Base-by-base conservation (phyloP, 352 stramenopile species). In the Phytophthora meadii region DNA sequence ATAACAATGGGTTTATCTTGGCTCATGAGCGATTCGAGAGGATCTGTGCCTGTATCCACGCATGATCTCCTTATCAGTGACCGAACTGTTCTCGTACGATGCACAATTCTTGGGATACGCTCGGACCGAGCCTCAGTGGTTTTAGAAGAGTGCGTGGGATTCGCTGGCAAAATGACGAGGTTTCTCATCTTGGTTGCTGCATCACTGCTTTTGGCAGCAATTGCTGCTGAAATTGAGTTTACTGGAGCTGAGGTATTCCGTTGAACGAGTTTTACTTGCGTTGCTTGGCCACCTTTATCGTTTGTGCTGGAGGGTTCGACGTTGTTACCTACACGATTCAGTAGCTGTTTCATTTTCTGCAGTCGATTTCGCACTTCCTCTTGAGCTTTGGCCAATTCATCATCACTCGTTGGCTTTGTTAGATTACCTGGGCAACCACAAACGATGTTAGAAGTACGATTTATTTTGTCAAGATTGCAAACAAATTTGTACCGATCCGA, bases 311-410 rank as follows among this genome's bases (percentile, higher is more conserved):
- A 8, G 2, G 17, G 51, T 3, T 61, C 37, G 10, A 34, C 44
- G 1, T 30, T 42, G 25, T 53, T 68, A 0, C 65, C 78, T 0
- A 89, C 61, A 14, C 76, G 78, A 40, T 76, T 54, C 22, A 92
- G 55, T 52, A 92, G 62, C 1, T 67, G 54, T 30, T 86, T 89
- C 68, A 92, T 84, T 47, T 81, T 87, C 14, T 87, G 64, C 3
- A 92, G 62, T 1, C 80, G 74, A 49, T 81, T 65, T 4, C 49
- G 67, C 8, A 90, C 82, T 19, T 90, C 77, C 4, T 74, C 64
- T 53, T 91, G 62, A 5, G 76, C 77, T 42, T 75, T 74, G 8
- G 83, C 74, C 12, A 91, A 64, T 30, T 93, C 84, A 25, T 65
- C 51, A 22, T 64, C 56, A 22, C 64, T 61, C 2, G 77, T 70